Evolutionary conservation across 2,329 filamentous ascomycete species (phyloP).

Genomic region (Fusarium metavorans): DNA sequence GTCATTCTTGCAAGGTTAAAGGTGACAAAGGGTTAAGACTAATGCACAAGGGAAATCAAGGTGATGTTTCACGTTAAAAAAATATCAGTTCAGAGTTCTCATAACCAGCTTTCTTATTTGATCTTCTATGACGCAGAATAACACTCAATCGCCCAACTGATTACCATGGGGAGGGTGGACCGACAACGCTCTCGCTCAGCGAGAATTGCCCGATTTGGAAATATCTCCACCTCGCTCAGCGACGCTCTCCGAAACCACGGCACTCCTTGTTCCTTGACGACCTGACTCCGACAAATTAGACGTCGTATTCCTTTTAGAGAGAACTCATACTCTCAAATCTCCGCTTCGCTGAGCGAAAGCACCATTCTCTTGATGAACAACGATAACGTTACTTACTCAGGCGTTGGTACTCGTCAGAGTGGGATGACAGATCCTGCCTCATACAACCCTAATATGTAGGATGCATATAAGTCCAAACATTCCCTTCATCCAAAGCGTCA

Average conservation of each 20-base stretch:
- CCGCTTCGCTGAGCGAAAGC: conserved; percentile 14
- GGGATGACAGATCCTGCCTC: too few species aligned
- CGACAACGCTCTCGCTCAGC: background rate
- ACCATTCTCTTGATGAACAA: background rate
- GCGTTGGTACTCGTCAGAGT: rapidly evolving
- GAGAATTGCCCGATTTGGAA: background rate
- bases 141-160: background rate
- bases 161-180: background rate
- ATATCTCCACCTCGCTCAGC: background rate
- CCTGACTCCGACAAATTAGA: background rate
- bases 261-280: background rate
- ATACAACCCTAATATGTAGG: too few species aligned
- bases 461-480: background rate
- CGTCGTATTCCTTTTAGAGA: background rate
- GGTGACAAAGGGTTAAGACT: background rate
- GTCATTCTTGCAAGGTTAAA: background rate
- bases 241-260: background rate
- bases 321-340: background rate
- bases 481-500: background rate
- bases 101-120: background rate
- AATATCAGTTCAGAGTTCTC: background rate
- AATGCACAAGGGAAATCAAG: background rate
- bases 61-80: background rate
- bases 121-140: background rate
- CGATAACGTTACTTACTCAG: background rate